These are phyloP conservation scores for Botrytis fabae DNA, from an alignment of 2,329 filamentous ascomycete species.

Conservation along the genomic window DNA sequence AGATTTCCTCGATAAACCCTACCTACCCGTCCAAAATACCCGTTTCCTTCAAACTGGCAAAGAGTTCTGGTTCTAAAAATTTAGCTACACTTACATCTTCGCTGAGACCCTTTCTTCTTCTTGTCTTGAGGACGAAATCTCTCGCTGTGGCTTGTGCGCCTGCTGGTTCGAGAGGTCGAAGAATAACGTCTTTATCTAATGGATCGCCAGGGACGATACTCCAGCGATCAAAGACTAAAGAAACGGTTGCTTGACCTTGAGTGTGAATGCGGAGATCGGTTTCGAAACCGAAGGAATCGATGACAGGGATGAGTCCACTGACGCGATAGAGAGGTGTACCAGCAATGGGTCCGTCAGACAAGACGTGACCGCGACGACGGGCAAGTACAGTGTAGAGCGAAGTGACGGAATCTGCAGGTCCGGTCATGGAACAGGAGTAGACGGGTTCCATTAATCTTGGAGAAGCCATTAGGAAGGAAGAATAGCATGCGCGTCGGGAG, in stretches of 20 bases:
- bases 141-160: slow-evolving; percentile 84
- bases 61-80: slow-evolving; percentile 93
- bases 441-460: slow-evolving; percentile 96
- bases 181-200: slow-evolving; percentile 79
- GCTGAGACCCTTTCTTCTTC: slow-evolving; percentile 86
- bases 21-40: slow-evolving; percentile 70
- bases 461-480: slow-evolving; percentile 94
- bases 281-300: slow-evolving; percentile 97
- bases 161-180: slow-evolving; percentile 84
- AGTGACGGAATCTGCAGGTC: slow-evolving; percentile 83
- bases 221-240: slow-evolving; percentile 94
- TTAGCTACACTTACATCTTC: slow-evolving; percentile 96
- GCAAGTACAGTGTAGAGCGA: slow-evolving; percentile 91
- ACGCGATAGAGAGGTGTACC: slow-evolving; percentile 93
- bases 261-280: slow-evolving; percentile 96
- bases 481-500: slow-evolving; percentile 88
- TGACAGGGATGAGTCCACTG: slow-evolving; percentile 87
- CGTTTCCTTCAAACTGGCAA: slow-evolving; percentile 82
- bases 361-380: slow-evolving; percentile 83
- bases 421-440: slow-evolving; percentile 90
- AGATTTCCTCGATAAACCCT: neutral
- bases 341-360: slow-evolving; percentile 90
- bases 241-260: slow-evolving; percentile 86
- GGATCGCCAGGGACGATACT: slow-evolving; percentile 94
- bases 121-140: slow-evolving; percentile 96